phyloP scores from a whole-genome alignment of 192 early-diverging fungal species.

The Neocallimastix lanati region DNA sequence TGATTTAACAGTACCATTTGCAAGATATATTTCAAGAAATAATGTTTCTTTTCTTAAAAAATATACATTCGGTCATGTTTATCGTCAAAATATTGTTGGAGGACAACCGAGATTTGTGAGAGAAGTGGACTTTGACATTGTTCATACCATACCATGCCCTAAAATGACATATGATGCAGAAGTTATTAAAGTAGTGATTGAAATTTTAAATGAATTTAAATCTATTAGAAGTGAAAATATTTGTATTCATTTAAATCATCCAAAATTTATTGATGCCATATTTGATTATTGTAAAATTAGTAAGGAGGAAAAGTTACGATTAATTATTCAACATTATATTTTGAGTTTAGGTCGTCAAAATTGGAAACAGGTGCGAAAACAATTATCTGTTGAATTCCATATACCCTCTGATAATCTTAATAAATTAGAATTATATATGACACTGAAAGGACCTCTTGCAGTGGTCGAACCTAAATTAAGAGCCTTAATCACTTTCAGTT shows the following conservation, averaged over 20 bases:
- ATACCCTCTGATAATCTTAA: background rate
- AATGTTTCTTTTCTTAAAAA: constrained; percentile 56
- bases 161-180: constrained; percentile 45
- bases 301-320: background rate
- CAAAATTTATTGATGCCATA: background rate
- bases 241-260: background rate
- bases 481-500: background rate
- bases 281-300: background rate
- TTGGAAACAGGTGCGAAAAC: background rate
- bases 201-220: background rate
- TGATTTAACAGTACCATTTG: constrained; percentile 88
- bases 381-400: background rate
- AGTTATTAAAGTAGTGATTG: constrained; percentile 3
- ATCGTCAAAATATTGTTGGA: constrained; percentile 56
- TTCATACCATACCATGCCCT: constrained; percentile 44
- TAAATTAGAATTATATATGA: background rate
- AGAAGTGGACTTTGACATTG: constrained; percentile 86
- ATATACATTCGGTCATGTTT: constrained; percentile 70
- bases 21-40: constrained; percentile 58
- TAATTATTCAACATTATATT: background rate
- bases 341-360: background rate
- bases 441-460: background rate
- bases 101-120: constrained; percentile 62
- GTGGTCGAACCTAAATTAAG: background rate
- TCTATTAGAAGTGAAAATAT: background rate